A percentile compares a stretch with the other conserved stretches of the same genome.
phyloP scores from a whole-genome alignment of 1,139 yeast species.

The Yueomyces sp. region DNA sequence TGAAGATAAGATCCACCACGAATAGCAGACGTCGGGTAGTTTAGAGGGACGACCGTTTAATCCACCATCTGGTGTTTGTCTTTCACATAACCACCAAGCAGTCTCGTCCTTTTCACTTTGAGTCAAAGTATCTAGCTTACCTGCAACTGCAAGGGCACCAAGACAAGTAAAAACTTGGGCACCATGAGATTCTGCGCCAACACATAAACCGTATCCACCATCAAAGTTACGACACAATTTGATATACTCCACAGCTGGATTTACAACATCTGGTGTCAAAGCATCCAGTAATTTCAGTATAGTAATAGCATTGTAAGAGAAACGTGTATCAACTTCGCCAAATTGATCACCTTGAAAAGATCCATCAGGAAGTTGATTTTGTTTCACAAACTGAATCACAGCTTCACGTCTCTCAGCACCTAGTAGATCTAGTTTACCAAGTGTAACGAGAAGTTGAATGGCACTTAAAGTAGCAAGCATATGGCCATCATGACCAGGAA shows the following conservation, averaged over 20 bases:
- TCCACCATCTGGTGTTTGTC: conserved; percentile 88
- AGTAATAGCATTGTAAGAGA: conserved; percentile 72
- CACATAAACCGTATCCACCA: conserved; percentile 89
- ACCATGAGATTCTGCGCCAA: conserved; percentile 92
- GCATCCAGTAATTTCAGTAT: conserved; percentile 57
- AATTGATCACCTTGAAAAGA: conserved; percentile 80
- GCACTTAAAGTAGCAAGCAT: conserved; percentile 80
- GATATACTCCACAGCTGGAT: conserved; percentile 56
- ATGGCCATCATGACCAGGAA: conserved; percentile 84
- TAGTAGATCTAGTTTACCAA: conserved; percentile 40
- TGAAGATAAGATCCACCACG: conserved; percentile 94
- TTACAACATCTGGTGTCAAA: conserved; percentile 46
- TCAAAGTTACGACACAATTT: conserved; percentile 74
- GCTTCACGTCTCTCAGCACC: conserved; percentile 22
- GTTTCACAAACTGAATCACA: conserved; percentile 36
- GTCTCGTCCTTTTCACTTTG: conserved; percentile 25
- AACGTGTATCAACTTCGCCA: conserved; percentile 89
- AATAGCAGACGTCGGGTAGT: conserved; percentile 89
- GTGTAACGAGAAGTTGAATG: conserved; percentile 61
- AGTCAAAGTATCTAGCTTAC: conserved; percentile 36
- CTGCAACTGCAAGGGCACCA: conserved; percentile 64
- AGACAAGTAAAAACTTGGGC: conserved; percentile 87
- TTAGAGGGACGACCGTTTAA: conserved; percentile 94
- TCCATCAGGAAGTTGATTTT: conserved; percentile 60
- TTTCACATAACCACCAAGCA: conserved; percentile 79